phyloP scores from a whole-genome alignment of 768 basidiomycete genomes.

The Heimioporus sp. region DNA sequence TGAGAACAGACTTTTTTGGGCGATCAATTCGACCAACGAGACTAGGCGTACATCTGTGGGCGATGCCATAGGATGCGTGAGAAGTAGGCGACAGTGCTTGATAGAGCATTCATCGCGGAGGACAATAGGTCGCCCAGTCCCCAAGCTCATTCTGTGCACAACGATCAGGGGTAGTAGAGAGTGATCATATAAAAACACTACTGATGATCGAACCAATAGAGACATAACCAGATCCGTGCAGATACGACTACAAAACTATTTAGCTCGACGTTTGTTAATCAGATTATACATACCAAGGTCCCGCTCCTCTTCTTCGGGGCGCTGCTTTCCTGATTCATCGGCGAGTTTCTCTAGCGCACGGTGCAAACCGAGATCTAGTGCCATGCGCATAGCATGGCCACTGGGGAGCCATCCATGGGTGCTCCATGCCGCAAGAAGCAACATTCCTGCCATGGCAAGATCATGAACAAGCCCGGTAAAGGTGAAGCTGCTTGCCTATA shows the following conservation, averaged over 20 bases:
- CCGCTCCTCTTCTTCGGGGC: constrained; percentile 80
- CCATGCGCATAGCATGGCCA: constrained; percentile 96
- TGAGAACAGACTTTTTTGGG: constrained; percentile 72
- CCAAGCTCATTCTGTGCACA: constrained; percentile 74
- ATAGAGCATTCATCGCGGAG: constrained; percentile 88
- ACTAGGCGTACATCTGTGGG: constrained; percentile 88
- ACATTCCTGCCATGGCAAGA: constrained; percentile 59
- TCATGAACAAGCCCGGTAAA: constrained; percentile 4
- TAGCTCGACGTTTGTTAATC: background rate
- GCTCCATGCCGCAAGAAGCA: constrained; percentile 89
- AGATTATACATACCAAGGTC: constrained; percentile 61
- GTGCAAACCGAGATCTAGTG: constrained; percentile 89
- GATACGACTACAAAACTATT: constrained; percentile 65
- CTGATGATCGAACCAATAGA: constrained; percentile 98
- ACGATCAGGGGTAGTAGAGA: constrained; percentile 8
- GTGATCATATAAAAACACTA: constrained; percentile 36
- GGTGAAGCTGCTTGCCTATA: constrained; percentile 55
- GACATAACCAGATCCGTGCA: constrained; percentile 89
- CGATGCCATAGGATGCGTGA: constrained; percentile 84
- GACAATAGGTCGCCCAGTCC: constrained; percentile 87
- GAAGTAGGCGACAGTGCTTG: constrained; percentile 75
- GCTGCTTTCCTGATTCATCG: constrained; percentile 60
- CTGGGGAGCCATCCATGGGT: constrained; percentile 94
- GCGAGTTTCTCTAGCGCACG: constrained; percentile 90
- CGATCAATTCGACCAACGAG: constrained; percentile 85